A percentile compares a stretch with the other conserved stretches of the same genome.
These are phyloP conservation scores for Fomitopsis serialis DNA, from an alignment of 768 basidiomycete genomes.

Conservation along the genomic window DNA sequence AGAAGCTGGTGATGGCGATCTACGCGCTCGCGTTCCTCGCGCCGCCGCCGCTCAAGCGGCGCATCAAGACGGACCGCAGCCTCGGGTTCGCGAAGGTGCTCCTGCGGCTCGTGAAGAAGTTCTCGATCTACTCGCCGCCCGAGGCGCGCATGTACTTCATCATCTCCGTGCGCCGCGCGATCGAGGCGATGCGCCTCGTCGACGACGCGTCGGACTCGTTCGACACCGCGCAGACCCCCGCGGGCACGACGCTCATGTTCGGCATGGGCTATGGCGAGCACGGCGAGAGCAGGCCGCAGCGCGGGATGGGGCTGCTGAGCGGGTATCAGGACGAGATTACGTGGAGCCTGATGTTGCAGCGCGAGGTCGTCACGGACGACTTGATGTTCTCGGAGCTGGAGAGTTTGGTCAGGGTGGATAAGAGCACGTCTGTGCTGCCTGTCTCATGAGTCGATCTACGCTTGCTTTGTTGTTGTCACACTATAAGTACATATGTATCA, in stretches of 20 bases:
- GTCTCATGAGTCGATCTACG: neutral
- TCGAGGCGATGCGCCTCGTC: conserved; percentile 75
- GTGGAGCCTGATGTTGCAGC: conserved; percentile 66
- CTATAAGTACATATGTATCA: conserved; percentile 2
- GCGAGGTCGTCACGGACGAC: conserved; percentile 57
- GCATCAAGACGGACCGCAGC: conserved; percentile 56
- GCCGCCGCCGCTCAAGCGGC: conserved; percentile 66
- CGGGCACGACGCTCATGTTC: conserved; percentile 61
- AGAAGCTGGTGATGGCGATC: conserved; percentile 75
- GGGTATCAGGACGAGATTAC: conserved; percentile 62
- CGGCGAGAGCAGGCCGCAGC: conserved; percentile 59
- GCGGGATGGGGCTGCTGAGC: conserved; percentile 70
- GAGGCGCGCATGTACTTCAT: conserved; percentile 51
- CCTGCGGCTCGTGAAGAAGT: conserved; percentile 64
- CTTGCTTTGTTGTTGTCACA: neutral
- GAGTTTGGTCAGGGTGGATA: conserved; percentile 61
- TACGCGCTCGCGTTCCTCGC: conserved; percentile 86
- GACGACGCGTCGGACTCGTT: conserved; percentile 74
- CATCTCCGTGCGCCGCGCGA: conserved; percentile 56
- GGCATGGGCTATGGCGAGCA: conserved; percentile 84
- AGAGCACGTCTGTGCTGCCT: neutral
- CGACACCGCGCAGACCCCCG: conserved; percentile 55
- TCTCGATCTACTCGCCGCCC: conserved; percentile 42
- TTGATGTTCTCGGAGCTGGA: conserved; percentile 76
- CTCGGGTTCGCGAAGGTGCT: conserved; percentile 69